A percentile compares a stretch with the other conserved stretches of the same genome.
These are phyloP conservation scores for Sporothrix dimorphospora DNA, from an alignment of 2,329 filamentous ascomycete genomes.

Conservation along the genomic window DNA sequence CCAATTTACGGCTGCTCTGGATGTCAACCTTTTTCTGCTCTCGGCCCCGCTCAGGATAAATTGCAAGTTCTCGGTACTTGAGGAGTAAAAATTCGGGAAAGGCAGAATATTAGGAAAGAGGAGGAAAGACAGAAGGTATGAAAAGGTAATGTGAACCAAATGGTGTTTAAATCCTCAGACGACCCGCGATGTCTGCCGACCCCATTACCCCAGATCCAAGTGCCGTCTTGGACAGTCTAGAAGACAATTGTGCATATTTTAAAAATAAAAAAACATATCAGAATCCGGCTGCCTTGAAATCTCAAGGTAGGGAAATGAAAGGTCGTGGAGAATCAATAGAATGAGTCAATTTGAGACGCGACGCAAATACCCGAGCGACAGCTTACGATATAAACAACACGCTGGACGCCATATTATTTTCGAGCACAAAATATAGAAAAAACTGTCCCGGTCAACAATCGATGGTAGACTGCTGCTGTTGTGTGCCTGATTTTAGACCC, in stretches of 20 bases:
- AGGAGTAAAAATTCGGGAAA: neutral
- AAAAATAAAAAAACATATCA: neutral
- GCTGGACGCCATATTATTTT: neutral
- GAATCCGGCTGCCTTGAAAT: neutral
- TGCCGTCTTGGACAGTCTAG: conserved; percentile 1
- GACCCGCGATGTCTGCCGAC: neutral
- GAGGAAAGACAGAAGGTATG: neutral
- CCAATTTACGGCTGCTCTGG: conserved; percentile 10
- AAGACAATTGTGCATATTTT: neutral
- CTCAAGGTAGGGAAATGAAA: neutral
- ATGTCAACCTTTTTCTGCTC: neutral
- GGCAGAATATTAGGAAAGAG: neutral
- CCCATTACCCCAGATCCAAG: neutral
- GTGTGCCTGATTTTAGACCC: neutral
- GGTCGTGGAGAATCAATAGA: neutral
- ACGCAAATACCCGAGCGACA: neutral
- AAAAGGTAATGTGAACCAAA: neutral
- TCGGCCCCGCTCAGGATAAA: conserved; percentile 12
- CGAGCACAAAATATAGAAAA: neutral
- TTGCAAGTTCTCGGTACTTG: conserved; percentile 5
- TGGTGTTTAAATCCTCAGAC: neutral
- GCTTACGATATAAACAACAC: neutral
- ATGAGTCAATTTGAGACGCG: neutral
- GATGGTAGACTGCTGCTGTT: too few relatives aligned
- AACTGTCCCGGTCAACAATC: too few relatives aligned